Evolutionary conservation across 2,329 filamentous ascomycete species (phyloP).

Genomic region (Nannizziopsis barbatae): DNA sequence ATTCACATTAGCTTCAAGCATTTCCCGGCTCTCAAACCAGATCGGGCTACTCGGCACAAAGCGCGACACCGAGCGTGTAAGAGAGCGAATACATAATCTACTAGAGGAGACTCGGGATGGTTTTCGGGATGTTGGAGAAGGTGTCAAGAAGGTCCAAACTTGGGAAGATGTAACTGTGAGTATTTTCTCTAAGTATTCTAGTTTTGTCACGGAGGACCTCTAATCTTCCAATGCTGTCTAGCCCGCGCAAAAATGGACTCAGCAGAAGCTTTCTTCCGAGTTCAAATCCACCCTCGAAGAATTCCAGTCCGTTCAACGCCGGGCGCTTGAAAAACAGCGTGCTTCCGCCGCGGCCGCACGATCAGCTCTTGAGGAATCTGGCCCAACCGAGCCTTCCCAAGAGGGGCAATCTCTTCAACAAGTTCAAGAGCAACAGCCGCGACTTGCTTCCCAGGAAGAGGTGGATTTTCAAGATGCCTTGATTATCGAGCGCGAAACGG

Average conservation of each 20-base stretch:
- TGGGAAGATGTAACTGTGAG: constrained; percentile 75
- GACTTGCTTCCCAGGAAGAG: constrained; percentile 80
- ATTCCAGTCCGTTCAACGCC: constrained; percentile 84
- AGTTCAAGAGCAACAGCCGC: constrained; percentile 64
- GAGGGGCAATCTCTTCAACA: constrained; percentile 54
- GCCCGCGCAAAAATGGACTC: constrained; percentile 93
- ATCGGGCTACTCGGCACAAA: constrained; percentile 77
- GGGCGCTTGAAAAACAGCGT: constrained; percentile 83
- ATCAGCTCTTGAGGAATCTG: constrained; percentile 58
- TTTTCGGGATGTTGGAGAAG: constrained; percentile 87
- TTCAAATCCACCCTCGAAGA: constrained; percentile 81
- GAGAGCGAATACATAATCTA: constrained; percentile 78
- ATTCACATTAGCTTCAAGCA: constrained; percentile 79
- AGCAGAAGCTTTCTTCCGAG: constrained; percentile 86
- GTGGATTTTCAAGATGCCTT: constrained; percentile 95
- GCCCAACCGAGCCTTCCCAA: constrained; percentile 21
- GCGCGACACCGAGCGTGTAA: constrained; percentile 79
- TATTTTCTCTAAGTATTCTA: neutral
- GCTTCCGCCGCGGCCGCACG: constrained; percentile 74
- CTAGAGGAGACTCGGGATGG: constrained; percentile 75
- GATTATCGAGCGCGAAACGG: constrained; percentile 90
- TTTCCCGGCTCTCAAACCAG: constrained; percentile 72
- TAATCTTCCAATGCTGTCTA: constrained; percentile 30
- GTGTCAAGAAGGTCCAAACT: constrained; percentile 78
- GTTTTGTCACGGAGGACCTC: constrained; percentile 13